Evolutionary conservation across 2,329 filamentous ascomycete species (phyloP).

Genomic region (Talaromyces sp.): DNA sequence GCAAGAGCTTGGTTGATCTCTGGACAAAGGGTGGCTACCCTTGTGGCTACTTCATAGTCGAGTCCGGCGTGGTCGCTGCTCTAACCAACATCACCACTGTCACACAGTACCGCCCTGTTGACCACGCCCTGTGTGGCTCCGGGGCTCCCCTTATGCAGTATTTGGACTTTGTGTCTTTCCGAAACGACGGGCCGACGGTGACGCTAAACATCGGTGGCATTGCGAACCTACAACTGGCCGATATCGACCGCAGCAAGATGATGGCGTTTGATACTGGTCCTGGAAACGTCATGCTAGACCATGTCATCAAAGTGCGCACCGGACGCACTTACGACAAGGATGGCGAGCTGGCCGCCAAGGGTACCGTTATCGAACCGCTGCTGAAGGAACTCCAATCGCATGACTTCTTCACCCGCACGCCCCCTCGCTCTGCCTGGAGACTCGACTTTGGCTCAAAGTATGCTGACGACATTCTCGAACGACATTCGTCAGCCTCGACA

Average conservation of each 20-base stretch:
- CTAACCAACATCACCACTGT: conserved; percentile 23
- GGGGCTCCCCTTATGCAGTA: conserved; percentile 27
- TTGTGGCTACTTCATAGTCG: conserved; percentile 25
- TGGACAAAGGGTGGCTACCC: conserved; percentile 24
- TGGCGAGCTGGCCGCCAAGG: conserved; percentile 20
- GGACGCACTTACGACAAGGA: conserved; percentile 20
- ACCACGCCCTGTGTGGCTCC: conserved; percentile 24
- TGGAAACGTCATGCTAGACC: conserved; percentile 27
- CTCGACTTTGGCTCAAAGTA: conserved; percentile 22
- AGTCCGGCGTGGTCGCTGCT: conserved; percentile 25
- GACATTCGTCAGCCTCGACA: conserved; percentile 13
- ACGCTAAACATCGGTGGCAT: conserved; percentile 27
- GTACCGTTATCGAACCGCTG: conserved; percentile 15
- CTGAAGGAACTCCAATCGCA: conserved; percentile 17
- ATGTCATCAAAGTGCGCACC: conserved; percentile 21
- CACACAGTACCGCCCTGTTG: conserved; percentile 24
- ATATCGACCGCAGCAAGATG: conserved; percentile 23
- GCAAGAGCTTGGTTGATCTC: conserved; percentile 18
- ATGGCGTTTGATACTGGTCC: conserved; percentile 28
- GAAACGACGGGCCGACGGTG: conserved; percentile 17
- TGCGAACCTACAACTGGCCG: conserved; percentile 24
- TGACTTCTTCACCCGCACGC: conserved; percentile 20
- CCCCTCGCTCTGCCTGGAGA: conserved; percentile 23
- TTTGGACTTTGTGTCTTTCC: conserved; percentile 26
- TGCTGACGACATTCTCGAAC: conserved; percentile 17